Base-by-base conservation (phyloP, 2,329 filamentous ascomycete species). In the Blastomyces parvus region DNA sequence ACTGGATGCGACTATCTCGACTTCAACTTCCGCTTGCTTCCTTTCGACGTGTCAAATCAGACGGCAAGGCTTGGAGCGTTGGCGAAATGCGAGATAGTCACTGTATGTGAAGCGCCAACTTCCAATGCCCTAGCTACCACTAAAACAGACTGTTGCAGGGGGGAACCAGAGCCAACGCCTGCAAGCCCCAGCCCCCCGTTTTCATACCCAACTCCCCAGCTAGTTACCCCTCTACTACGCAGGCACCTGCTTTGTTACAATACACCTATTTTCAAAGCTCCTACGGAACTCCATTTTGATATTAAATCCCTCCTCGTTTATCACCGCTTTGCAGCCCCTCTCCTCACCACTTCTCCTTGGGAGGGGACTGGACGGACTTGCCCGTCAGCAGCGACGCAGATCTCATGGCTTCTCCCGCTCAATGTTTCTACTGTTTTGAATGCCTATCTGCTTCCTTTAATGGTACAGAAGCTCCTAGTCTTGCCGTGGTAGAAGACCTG, bases 371-470 rank as follows among this genome's bases (percentile, higher is more conserved):
- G 13, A n/a, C 40, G 17, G 14, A 27, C 13, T 25, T 22, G 27
- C n/a, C 46, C 33, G 19, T 19, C 33, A 60, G 27, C 61, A 13
- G 33, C 22, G 50, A 25, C 27, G 19, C 13, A 25, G 38, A 56
- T 27, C n/a, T 55, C 55, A 97, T 97, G 93, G 93, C 94, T 59
- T 88, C 88, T 63, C 78, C 84, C 70, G 88, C 87, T 64, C 93
- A 97, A 77, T 97, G 92, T 77, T 86, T 93, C 71, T 92, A 88
- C 77, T 97, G 92, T 80, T 97, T 99, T 81, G 94, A 99, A 78
- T 82, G 83, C 50, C 86, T 99, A 46, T 83, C 85, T 59, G 88
- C 92, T 62, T 84, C 86, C 65, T 89, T 96, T 68, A 84, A 90
- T 68, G 79, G 83, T 67, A 87, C 88, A 66, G 81, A 86, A 64